Percentiles rank a stretch among this genome's conserved stretches.
Conservation (phyloP, 345 rosid species). For the Citrus unshiu region DNA sequence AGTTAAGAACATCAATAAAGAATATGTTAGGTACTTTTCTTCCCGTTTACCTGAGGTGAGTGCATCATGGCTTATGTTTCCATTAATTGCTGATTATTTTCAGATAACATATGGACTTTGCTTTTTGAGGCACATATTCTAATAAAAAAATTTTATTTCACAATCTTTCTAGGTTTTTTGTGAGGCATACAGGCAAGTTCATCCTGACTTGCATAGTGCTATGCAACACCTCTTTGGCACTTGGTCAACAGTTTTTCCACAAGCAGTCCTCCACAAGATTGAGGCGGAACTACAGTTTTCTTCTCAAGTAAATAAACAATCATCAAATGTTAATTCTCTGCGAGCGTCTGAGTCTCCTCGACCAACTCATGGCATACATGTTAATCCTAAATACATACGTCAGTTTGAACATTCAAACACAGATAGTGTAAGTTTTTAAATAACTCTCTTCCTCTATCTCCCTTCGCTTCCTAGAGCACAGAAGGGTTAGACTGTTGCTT, state of each 20-base stretch:
- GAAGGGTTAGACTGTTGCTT: background rate
- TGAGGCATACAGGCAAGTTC: slow-evolving; percentile 75
- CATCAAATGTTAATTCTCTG: slow-evolving; percentile 40
- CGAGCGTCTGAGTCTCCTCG: slow-evolving; percentile 72
- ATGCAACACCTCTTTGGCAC: slow-evolving; percentile 97
- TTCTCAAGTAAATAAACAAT: slow-evolving; percentile 41
- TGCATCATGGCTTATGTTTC: background rate
- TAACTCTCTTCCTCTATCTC: background rate
- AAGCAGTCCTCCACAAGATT: slow-evolving; percentile 63
- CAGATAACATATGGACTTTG: background rate
- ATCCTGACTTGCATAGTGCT: slow-evolving; percentile 59
- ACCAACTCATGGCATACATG: slow-evolving; percentile 90
- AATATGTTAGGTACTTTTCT: slow-evolving; percentile 73
- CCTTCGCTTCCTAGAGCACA: background rate
- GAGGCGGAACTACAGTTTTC: slow-evolving; percentile 67
- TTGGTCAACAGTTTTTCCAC: slow-evolving; percentile 86
- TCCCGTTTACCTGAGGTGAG: slow-evolving; percentile 94
- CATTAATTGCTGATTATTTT: background rate
- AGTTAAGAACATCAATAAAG: slow-evolving; percentile 88
- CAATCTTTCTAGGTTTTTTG: slow-evolving; percentile 63
- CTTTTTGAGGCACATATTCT: background rate
- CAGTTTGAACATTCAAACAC: slow-evolving; percentile 63
- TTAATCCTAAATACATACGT: slow-evolving; percentile 91
- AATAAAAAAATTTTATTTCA: background rate
- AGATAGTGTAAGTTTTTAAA: slow-evolving; percentile 61